Evolutionary conservation across 306 rosid genomes (phyloP), one percentile per base, ranked within the genome.

Genomic region (Prunus mongolica): DNA sequence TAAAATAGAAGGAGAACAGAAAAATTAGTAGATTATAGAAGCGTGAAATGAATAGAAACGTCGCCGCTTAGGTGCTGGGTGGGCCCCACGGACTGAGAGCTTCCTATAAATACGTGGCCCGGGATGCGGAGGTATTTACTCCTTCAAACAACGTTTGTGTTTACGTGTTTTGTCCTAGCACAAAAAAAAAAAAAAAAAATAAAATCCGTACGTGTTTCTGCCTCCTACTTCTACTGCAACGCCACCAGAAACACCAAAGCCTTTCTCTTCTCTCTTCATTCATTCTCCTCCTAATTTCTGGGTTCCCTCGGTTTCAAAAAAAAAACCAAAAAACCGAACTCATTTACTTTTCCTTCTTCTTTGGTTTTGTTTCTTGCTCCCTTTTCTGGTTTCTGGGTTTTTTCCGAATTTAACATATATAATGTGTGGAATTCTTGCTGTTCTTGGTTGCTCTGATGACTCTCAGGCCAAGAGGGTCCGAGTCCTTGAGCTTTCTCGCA

Each of bases 371-470:
- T 19, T 63, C 11, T 12, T 45, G 1, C 24, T 13, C 27, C 14
- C 57, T 4, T 14, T 19, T 14, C 4, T 32, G 44, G 44, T 7
- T 6, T 38, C 44, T 38, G 44, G 9, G 44, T 1, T 38, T 38
- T 73, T 2, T 11, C 0, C 13, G 4, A 60, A 27, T 13, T 22
- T 5, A 12, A 11, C 49, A 25, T 34, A 57, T 49, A 82, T 15
- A 78, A 96, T 92, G 99, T 96, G 99, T 87, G 99, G 99, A 73
- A 96, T 96, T 24, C 96, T 96, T 52, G 98, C 98, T 24, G 93
- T 96, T 34, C 96, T 96, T 69, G 97, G 99, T 32, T 96, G 99
- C 81, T 74, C 97, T 20, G 99, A 91, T 68, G 86, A 83, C 72
- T 87, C 98, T 68, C 92, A 78, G 76, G 92, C 97, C 76, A 96